Conservation (phyloP, 805 yeast genomes). For the Nakazawaea peltata region DNA sequence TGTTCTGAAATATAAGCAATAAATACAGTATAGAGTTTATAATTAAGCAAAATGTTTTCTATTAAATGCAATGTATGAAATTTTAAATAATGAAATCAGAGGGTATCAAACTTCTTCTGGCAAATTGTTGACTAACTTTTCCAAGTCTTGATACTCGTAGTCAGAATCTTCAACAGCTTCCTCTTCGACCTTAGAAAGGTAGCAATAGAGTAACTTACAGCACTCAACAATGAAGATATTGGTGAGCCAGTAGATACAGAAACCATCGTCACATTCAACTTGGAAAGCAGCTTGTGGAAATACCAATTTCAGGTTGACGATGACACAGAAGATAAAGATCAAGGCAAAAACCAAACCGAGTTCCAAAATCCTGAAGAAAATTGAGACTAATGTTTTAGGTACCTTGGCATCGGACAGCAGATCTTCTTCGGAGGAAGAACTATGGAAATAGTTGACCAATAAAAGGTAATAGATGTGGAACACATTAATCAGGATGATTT, state of each 20-base stretch:
- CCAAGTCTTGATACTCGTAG: too few species aligned
- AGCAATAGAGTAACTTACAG: neutral
- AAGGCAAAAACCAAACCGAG: neutral
- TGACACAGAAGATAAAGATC: neutral
- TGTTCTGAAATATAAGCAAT: constrained; percentile 42
- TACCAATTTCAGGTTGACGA: neutral
- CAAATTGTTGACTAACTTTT: neutral
- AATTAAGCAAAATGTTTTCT: too few species aligned
- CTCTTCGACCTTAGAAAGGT: neutral
- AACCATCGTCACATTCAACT: neutral
- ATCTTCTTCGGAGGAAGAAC: neutral
- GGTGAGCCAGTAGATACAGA: constrained; percentile 1
- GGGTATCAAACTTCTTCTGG: neutral
- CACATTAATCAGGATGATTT: neutral
- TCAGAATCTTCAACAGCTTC: neutral
- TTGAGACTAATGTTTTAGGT: too few species aligned
- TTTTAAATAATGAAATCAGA: neutral
- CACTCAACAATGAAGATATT: constrained; percentile 2
- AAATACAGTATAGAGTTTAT: too few species aligned
- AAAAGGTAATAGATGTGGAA: neutral
- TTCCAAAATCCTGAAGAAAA: neutral
- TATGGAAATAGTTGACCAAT: neutral
- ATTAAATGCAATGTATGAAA: neutral
- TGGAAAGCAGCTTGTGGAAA: neutral
- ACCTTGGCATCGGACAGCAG: neutral